Conservation (phyloP, 2,329 filamentous ascomycete species). For the Whalleya microplaca region DNA sequence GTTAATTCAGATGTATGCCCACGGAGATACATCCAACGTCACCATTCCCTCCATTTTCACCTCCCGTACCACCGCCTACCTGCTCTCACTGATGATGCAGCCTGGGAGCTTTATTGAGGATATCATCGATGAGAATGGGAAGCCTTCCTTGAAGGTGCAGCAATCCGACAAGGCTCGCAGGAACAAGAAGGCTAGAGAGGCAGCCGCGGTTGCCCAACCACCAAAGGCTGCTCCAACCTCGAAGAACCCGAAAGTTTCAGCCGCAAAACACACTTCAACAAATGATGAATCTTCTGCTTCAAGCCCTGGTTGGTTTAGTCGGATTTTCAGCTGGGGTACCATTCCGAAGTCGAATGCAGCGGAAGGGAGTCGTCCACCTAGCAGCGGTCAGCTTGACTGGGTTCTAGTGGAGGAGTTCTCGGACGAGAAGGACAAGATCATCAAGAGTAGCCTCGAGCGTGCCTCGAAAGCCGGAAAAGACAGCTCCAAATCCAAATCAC, state of each 20-base stretch:
- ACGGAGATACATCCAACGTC: conserved; percentile 92
- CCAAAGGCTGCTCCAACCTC: conserved; percentile 33
- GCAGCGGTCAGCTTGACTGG: conserved; percentile 76
- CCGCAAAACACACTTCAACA: conserved; percentile 30
- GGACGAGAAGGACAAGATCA: conserved; percentile 52
- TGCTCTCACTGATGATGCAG: conserved; percentile 86
- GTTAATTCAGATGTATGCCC: conserved; percentile 97
- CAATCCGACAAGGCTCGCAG: conserved; percentile 47
- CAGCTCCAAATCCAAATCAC: conserved; percentile 23
- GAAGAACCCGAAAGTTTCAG: conserved; percentile 30
- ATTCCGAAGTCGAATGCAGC: conserved; percentile 34
- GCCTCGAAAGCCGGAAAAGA: conserved; percentile 38
- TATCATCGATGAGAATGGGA: conserved; percentile 62
- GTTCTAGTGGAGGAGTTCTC: conserved; percentile 69
- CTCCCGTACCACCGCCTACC: conserved; percentile 89
- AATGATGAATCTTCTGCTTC: conserved; percentile 28
- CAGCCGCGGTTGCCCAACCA: conserved; percentile 32
- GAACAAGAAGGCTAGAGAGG: conserved; percentile 41
- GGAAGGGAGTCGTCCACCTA: conserved; percentile 67
- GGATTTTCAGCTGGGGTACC: conserved; percentile 44
- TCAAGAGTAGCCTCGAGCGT: conserved; percentile 47
- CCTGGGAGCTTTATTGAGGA: conserved; percentile 66
- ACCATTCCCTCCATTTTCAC: conserved; percentile 95
- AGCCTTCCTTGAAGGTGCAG: conserved; percentile 57
- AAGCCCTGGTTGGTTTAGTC: conserved; percentile 48